A percentile compares a stretch with the other conserved stretches of the same genome.
These are phyloP conservation scores for Papilionanthe hybrid DNA, from an alignment of 116 monocot species.

Conservation along the genomic window DNA sequence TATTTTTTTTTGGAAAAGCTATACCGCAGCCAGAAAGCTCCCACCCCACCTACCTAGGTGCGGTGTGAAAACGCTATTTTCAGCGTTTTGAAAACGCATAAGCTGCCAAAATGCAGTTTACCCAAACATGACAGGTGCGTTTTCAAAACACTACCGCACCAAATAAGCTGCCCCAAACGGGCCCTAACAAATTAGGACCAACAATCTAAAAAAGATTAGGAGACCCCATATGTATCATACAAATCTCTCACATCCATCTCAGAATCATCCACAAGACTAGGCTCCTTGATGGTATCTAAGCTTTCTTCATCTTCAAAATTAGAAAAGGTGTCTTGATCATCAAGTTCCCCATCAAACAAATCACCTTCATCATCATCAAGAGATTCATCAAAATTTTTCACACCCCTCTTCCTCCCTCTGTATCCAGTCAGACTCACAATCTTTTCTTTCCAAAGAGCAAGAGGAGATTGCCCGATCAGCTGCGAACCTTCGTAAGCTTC, in stretches of 20 bases:
- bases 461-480: conserved; percentile 63
- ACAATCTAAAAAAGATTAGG: not conserved
- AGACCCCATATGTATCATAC: conserved; percentile 19
- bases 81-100: too few relatives aligned
- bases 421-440: conserved; percentile 60
- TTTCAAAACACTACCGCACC: too few relatives aligned
- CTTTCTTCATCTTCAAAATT: conserved; percentile 40
- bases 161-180: too few relatives aligned
- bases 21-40: too few relatives aligned
- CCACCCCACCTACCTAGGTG: too few relatives aligned
- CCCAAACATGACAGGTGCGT: too few relatives aligned
- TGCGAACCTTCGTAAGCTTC: conserved; percentile 80
- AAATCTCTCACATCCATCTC: conserved; percentile 52
- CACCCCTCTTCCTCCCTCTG: conserved; percentile 60
- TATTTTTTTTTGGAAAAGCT: too few relatives aligned
- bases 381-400: conserved; percentile 33
- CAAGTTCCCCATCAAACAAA: conserved; percentile 15
- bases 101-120: too few relatives aligned
- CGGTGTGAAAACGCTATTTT: too few relatives aligned
- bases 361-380: conserved; percentile 29
- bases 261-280: conserved; percentile 28
- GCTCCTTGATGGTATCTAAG: conserved; percentile 24
- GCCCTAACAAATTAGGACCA: too few relatives aligned
- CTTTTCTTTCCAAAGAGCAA: conserved; percentile 85
- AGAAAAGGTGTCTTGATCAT: conserved; percentile 14